Evolutionary conservation across 805 yeast genomes (phyloP).

Genomic region (Saturnispora mendoncae): DNA sequence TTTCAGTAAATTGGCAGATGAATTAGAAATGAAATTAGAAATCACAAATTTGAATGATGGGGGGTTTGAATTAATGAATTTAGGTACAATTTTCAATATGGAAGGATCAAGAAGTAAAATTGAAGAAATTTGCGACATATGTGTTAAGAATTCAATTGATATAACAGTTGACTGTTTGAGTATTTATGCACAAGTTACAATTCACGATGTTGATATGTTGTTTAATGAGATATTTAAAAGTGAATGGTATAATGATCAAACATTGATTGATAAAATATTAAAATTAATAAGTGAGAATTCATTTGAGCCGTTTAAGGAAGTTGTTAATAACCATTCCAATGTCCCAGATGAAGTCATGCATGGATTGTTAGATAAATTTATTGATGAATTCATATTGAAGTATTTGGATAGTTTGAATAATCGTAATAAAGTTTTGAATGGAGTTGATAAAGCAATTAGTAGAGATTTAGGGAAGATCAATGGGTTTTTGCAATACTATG

Average conservation of each 20-base stretch:
- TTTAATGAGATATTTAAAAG: constrained; percentile 27
- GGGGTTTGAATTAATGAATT: constrained; percentile 1
- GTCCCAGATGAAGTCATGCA: constrained; percentile 20
- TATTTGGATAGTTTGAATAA: constrained; percentile 23
- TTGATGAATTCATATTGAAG: constrained; percentile 34
- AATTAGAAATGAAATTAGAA: constrained; percentile 6
- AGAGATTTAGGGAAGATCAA: constrained; percentile 53
- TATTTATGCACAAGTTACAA: constrained; percentile 8
- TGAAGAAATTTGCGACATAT: constrained; percentile 4
- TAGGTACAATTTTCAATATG: constrained; percentile 1
- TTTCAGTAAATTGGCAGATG: constrained; percentile 10
- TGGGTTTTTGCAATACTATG: constrained; percentile 34
- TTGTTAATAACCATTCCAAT: constrained; percentile 14
- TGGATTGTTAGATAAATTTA: constrained; percentile 25
- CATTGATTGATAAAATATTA: constrained; percentile 21
- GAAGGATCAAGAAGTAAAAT: not conserved
- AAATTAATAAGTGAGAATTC: constrained; percentile 23
- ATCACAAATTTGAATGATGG: constrained; percentile 1
- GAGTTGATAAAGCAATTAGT: constrained; percentile 41
- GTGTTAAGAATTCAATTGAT: constrained; percentile 7
- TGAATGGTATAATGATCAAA: constrained; percentile 25
- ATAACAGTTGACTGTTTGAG: constrained; percentile 8
- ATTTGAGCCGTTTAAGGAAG: constrained; percentile 23
- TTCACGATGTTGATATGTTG: constrained; percentile 8
- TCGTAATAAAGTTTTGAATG: constrained; percentile 22